These are phyloP conservation scores for Poa annua DNA, from an alignment of 176 grass and related monocot genomes.

Conservation along the genomic window DNA sequence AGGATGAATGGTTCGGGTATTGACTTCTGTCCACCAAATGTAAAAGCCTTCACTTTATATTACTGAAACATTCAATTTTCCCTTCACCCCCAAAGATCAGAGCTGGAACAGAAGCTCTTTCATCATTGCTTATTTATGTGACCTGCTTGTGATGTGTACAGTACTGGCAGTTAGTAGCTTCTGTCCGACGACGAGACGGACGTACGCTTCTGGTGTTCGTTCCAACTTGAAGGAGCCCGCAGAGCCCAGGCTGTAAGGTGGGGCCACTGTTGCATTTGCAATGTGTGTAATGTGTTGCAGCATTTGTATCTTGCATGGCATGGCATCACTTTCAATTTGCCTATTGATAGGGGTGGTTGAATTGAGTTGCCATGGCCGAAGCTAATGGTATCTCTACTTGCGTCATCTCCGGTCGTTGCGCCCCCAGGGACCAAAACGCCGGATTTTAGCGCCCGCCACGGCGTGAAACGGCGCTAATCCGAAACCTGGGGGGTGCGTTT, in stretches of 20 bases:
- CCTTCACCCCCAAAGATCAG: not conserved
- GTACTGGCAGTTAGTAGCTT: not conserved
- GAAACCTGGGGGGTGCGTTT: too few relatives aligned
- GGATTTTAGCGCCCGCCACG: too few relatives aligned
- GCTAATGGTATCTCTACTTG: not conserved
- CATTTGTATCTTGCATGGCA: conserved; percentile 18
- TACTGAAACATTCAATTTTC: conserved; percentile 27
- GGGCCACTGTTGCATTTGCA: not conserved
- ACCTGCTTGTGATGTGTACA: not conserved
- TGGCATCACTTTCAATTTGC: conserved; percentile 14
- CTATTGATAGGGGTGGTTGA: conserved; percentile 37
- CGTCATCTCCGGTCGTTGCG: too few relatives aligned
- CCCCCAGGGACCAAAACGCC: too few relatives aligned
- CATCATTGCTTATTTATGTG: not conserved
- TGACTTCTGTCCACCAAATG: conserved; percentile 93
- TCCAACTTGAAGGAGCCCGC: conserved; percentile 23
- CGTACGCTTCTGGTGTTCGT: not conserved
- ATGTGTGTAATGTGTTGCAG: not conserved
- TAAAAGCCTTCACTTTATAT: conserved; percentile 56
- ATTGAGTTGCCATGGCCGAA: conserved; percentile 36
- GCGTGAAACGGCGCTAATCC: too few relatives aligned
- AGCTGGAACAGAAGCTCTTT: too few relatives aligned
- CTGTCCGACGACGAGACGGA: conserved; percentile 4
- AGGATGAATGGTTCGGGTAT: conserved; percentile 94
- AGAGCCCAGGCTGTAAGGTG: conserved; percentile 30